A percentile compares a stretch with the other conserved stretches of the same genome.
These are phyloP conservation scores for Perkinsus chesapeaki DNA, from an alignment of 169 alveolate genomes.

Conservation along the genomic window DNA sequence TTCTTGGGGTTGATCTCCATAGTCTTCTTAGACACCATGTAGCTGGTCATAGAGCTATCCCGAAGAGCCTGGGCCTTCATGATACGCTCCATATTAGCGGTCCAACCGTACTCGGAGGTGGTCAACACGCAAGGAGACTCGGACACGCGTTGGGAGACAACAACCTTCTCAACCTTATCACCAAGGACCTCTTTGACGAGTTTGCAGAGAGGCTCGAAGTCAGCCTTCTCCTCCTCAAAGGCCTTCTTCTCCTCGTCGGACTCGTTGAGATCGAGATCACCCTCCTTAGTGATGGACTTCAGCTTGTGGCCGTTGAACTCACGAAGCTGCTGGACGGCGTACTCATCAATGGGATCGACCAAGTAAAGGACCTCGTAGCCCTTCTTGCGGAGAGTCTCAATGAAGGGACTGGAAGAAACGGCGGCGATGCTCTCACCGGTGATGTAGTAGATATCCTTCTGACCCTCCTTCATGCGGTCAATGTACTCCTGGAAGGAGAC, in stretches of 20 bases:
- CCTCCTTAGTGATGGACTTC: conserved; percentile 95
- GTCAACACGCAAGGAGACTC: conserved; percentile 98
- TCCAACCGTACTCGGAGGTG: conserved; percentile 99
- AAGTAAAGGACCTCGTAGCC: conserved; percentile 95
- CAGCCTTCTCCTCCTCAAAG: conserved; percentile 90
- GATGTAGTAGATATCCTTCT: conserved; percentile 96
- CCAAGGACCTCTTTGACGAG: conserved; percentile 95
- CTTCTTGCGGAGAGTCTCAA: conserved; percentile 91
- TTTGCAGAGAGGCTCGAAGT: conserved; percentile 93
- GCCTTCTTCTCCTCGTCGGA: conserved; percentile 96
- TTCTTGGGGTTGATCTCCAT: conserved; percentile 98
- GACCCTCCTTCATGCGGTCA: conserved; percentile 97
- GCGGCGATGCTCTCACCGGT: conserved; percentile 96
- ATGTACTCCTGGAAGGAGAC: conserved; percentile 94
- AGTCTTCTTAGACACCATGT: conserved; percentile 84
- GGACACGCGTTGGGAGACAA: conserved; percentile 86
- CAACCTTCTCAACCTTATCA: conserved; percentile 97
- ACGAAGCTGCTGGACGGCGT: conserved; percentile 91
- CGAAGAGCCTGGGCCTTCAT: conserved; percentile 99
- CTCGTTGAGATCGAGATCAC: conserved; percentile 86
- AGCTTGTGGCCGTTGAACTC: conserved; percentile 96
- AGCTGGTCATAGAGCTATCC: conserved; percentile 88
- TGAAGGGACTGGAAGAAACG: conserved; percentile 95
- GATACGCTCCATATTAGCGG: conserved; percentile 99
- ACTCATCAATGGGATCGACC: conserved; percentile 99